phyloP scores from a whole-genome alignment of 805 yeast genomes.

The Cyberlindnera amylophila region DNA sequence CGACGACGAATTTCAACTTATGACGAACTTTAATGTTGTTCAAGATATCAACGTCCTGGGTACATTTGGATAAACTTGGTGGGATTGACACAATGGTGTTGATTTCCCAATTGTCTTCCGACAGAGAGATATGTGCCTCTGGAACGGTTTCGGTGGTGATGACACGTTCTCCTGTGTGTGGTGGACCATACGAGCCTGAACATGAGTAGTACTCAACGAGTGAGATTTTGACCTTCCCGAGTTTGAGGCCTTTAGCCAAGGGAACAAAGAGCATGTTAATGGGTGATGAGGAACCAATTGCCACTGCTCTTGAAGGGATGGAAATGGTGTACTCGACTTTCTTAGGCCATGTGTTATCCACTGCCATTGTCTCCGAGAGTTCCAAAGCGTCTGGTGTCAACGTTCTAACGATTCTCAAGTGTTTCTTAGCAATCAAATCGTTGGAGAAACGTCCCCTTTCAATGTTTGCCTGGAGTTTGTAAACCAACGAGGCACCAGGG shows the following conservation, averaged over 20 bases:
- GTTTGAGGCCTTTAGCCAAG: conserved; percentile 67
- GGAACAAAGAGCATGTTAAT: conserved; percentile 74
- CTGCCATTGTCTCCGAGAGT: conserved; percentile 85
- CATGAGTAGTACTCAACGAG: conserved; percentile 66
- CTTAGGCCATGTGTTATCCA: conserved; percentile 92
- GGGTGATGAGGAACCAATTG: conserved; percentile 79
- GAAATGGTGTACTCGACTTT: conserved; percentile 88
- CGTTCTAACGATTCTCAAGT: conserved; percentile 79
- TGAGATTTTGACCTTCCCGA: conserved; percentile 70
- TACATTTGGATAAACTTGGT: conserved; percentile 63
- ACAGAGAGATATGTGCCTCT: conserved; percentile 22
- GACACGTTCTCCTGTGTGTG: conserved; percentile 58
- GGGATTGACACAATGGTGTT: conserved; percentile 62
- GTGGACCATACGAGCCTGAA: conserved; percentile 54
- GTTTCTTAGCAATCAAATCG: conserved; percentile 62
- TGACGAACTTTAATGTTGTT: conserved; percentile 79
- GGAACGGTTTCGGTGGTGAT: conserved; percentile 50
- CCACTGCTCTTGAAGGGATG: conserved; percentile 83
- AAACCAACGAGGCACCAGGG: conserved; percentile 70
- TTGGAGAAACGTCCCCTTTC: conserved; percentile 79
- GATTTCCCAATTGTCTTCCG: conserved; percentile 72
- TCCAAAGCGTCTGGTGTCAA: conserved; percentile 85
- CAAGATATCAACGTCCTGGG: conserved; percentile 81
- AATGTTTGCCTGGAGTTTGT: conserved; percentile 71
- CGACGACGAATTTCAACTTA: conserved; percentile 76